Evolutionary conservation across 805 yeast genomes (phyloP).

Genomic region (Saccharomyces kudriavzevii): DNA sequence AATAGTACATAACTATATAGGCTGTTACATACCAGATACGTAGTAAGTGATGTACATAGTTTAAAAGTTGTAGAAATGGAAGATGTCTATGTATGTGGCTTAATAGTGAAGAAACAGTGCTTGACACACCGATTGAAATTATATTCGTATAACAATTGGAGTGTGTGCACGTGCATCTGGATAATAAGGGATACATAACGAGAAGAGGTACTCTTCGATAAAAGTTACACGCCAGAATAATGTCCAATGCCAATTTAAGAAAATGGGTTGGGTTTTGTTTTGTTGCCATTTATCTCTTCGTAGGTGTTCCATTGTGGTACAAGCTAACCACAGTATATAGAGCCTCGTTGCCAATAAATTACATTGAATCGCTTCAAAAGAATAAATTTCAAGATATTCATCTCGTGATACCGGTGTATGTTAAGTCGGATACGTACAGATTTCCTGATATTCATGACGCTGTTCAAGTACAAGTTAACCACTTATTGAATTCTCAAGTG

Average conservation of each 20-base stretch:
- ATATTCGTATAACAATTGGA: not conserved
- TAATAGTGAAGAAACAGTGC: not conserved
- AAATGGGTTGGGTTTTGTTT: conserved; percentile 18
- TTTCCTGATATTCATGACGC: conserved; percentile 66
- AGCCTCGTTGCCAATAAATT: conserved; percentile 34
- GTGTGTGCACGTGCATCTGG: not conserved
- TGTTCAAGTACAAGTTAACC: conserved; percentile 39
- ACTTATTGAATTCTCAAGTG: conserved; percentile 26
- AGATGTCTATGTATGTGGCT: not conserved
- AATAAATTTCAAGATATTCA: conserved; percentile 37
- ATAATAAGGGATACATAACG: not conserved
- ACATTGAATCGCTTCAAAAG: conserved; percentile 30
- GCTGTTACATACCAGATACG: not conserved
- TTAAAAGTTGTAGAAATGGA: not conserved
- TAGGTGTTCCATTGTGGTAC: conserved; percentile 38
- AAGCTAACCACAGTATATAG: conserved; percentile 35
- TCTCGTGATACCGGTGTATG: conserved; percentile 37
- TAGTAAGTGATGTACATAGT: not conserved
- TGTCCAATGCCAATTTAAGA: conserved; percentile 11
- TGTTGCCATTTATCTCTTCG: conserved; percentile 24
- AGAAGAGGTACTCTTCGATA: not conserved
- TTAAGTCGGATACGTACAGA: conserved; percentile 37
- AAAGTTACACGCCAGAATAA: not conserved
- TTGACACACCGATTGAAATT: not conserved
- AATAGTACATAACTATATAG: not conserved